Conservation (phyloP, 192 early-diverging fungal species). For the Jimgerdemannia flammicorona region DNA sequence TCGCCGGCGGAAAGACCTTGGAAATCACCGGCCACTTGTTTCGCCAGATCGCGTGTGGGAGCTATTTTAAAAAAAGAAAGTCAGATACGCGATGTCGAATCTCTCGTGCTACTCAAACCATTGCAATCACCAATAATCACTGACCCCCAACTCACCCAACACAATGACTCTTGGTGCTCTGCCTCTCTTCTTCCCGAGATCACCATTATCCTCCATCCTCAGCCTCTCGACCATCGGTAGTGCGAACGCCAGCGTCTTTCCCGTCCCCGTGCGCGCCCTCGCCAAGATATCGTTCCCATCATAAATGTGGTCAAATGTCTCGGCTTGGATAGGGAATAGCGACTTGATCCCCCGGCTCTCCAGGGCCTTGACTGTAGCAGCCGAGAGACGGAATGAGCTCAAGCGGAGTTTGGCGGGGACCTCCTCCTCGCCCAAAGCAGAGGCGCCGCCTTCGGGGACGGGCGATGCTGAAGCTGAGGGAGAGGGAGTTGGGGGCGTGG, state of each 20-base stretch:
- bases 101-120: background rate
- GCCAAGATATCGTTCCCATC: conserved; percentile 76
- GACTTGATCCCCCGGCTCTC: conserved; percentile 68
- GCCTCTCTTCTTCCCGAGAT: conserved; percentile 28
- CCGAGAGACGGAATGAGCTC: conserved; percentile 58
- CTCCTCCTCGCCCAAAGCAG: conserved; percentile 31
- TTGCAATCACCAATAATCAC: background rate
- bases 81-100: too few species aligned
- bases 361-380: conserved; percentile 67
- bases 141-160: conserved; percentile 26
- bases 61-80: conserved; percentile 7
- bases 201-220: conserved; percentile 30
- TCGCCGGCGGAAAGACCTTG: conserved; percentile 53
- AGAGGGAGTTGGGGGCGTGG: conserved; percentile 19
- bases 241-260: conserved; percentile 77
- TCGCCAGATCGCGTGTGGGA: conserved; percentile 87
- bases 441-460: conserved; percentile 22
- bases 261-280: conserved; percentile 73
- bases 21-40: conserved; percentile 84
- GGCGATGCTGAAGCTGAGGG: conserved; percentile 22
- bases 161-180: conserved; percentile 50
- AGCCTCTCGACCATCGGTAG: conserved; percentile 74
- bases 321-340: conserved; percentile 95
- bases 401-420: conserved; percentile 55
- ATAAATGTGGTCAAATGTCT: conserved; percentile 66